Evolutionary conservation across 306 rosid species (phyloP), one percentile per base, ranked within the genome.

Genomic region (Pueraria montana): DNA sequence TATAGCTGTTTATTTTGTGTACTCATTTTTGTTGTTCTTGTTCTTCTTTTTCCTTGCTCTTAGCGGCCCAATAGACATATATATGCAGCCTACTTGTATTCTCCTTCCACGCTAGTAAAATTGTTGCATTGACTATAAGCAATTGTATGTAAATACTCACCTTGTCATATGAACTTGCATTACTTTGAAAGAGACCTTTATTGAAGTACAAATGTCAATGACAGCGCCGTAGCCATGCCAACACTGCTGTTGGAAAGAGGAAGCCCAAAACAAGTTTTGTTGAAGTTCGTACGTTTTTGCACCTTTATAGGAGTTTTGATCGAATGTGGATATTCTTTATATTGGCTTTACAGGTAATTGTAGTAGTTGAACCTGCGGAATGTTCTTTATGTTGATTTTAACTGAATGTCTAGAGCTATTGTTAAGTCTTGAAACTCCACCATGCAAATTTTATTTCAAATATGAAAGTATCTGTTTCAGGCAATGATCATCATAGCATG

Each of bases 241-340:
- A 79, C 80, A 55, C 86, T 76, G 94, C 78, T 82, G 55, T 83
- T 83, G 99, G 97, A 52, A 90, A 88, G 91, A 94, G 87, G 85
- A 91, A 94, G 91, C 97, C 99, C 27, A 96, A 96, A 92, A 89
- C 98, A 63, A 96, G 92, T 84, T 96, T 96, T 79, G 98, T 90
- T 17, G 99, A 96, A 92, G 97, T 94, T 59, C 99, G 99, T 40
- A 94, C 99, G 4, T 96, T 87, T 90, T 85, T 83, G 90, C 94
- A 92, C 86, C 92, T 96, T 30, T 96, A 94, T 75, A 90, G 99
- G 89, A 94, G 98, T 84, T 96, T 96, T 72, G 98, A 96, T 89
- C 89, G 98, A 83, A 96, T 96, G 99, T 96, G 99, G 99, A 89
- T 92, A 65, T 94, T 96, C 91, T 91, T 94, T 46, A 94, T 96